A percentile compares a stretch with the other conserved stretches of the same genome.
These are phyloP conservation scores for Pestalotiopsis sp. DNA, from an alignment of 2,329 filamentous ascomycete species.

Conservation along the genomic window DNA sequence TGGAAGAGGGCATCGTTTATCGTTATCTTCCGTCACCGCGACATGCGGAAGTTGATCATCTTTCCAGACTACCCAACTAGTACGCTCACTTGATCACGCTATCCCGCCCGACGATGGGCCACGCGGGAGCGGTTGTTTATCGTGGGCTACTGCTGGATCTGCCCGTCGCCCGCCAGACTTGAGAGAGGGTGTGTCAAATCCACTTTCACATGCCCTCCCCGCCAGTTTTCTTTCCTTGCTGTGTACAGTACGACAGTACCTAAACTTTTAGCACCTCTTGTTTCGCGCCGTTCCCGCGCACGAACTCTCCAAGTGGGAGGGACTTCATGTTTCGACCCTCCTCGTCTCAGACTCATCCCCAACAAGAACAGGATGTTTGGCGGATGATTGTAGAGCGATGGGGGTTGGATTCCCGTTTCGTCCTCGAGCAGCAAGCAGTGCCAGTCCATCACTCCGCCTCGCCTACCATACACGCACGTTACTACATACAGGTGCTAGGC, in stretches of 20 bases:
- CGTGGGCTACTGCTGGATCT: slow-evolving; percentile 8
- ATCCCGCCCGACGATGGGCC: slow-evolving; percentile 20
- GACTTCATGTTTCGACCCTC: neutral
- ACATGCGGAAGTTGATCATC: neutral
- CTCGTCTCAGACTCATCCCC: neutral
- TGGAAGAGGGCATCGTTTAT: neutral
- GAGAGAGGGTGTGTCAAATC: slow-evolving; percentile 24
- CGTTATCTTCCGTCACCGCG: neutral
- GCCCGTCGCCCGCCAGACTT: slow-evolving; percentile 12
- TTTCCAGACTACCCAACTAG: neutral
- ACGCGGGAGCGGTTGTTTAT: slow-evolving; percentile 23
- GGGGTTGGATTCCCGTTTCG: neutral
- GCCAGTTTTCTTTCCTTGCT: neutral
- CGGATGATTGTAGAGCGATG: neutral
- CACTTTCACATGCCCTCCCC: slow-evolving; percentile 32
- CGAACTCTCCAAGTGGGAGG: neutral
- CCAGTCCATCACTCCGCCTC: neutral
- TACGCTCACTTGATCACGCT: slow-evolving; percentile 13
- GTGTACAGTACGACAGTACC: too few relatives aligned
- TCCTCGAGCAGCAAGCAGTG: neutral
- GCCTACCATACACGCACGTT: neutral
- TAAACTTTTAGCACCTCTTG: neutral
- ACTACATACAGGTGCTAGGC: neutral
- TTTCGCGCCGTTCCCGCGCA: slow-evolving; percentile 6
- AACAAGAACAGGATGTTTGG: neutral